A percentile compares a stretch with the other conserved stretches of the same genome.
These are phyloP conservation scores for Hippophae gyantsensis DNA, from an alignment of 306 rosid genomes.

Conservation along the genomic window DNA sequence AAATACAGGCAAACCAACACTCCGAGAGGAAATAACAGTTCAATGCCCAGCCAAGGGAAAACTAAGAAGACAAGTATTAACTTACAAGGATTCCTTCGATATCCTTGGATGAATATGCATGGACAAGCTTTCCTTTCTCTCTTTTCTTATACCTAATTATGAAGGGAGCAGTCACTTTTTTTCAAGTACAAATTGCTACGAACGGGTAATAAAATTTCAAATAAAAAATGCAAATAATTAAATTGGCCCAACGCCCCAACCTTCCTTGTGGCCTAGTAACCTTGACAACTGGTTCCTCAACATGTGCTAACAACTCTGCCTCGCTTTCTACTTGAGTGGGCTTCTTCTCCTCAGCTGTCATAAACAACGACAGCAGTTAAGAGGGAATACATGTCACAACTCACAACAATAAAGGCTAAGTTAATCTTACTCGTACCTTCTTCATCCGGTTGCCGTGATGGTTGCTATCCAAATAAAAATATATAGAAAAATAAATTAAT, in stretches of 20 bases:
- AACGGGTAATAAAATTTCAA: not conserved
- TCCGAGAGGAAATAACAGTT: not conserved
- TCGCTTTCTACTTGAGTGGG: slow-evolving; percentile 30
- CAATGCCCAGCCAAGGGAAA: not conserved
- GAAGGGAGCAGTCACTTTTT: not conserved
- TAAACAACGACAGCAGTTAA: slow-evolving; percentile 4
- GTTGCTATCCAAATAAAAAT: slow-evolving; percentile 41
- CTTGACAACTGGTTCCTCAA: slow-evolving; percentile 34
- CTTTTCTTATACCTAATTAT: slow-evolving; percentile 65
- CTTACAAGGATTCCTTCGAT: slow-evolving; percentile 94
- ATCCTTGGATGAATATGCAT: slow-evolving; percentile 73
- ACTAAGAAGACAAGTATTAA: not conserved
- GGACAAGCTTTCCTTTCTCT: slow-evolving; percentile 84
- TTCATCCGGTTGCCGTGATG: slow-evolving; percentile 33
- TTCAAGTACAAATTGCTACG: not conserved
- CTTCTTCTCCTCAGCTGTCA: slow-evolving; percentile 24
- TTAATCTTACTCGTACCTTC: slow-evolving; percentile 31
- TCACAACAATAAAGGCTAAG: not conserved
- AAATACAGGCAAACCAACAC: too few species aligned
- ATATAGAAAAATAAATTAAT: not conserved
- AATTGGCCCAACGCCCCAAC: slow-evolving; percentile 24
- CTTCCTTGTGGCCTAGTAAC: slow-evolving; percentile 90
- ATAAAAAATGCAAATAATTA: not conserved
- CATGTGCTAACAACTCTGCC: slow-evolving; percentile 22
- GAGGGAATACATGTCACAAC: slow-evolving; percentile 3